Base-by-base conservation (phyloP, 345 rosid species). In the Hirschfeldia incana region DNA sequence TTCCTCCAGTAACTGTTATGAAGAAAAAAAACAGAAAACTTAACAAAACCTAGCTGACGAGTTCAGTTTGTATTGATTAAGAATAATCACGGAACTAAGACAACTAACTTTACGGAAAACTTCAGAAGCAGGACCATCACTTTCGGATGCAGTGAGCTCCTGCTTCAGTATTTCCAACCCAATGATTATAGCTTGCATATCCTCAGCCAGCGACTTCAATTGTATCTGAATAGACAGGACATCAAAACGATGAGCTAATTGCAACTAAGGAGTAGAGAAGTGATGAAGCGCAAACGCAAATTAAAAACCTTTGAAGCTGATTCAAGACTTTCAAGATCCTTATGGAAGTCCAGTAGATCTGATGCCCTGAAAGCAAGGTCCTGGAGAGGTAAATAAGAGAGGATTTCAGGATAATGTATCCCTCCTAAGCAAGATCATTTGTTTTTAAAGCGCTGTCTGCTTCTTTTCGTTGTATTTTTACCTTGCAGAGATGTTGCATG, bases 401-500 rank as follows among this genome's bases (percentile, higher is more conserved):
- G 17, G 10, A 55, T 64, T 75, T 70, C 46, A 64, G 62, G 32
- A 11, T 32, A 6, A 30, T 10, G 6, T 17, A 36, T 57, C 1
- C 29, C 21, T 27, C 66, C 53, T 12, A 0, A 46, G 2, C 15
- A 15, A 46, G 53, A 46, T 46, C 53, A 42, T 42, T 42, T 42
- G 13, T 42, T 36, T 36, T 8, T 6, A 36, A 8, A 36, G 7
- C 39, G 21, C 21, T 21, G 21, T 21, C 21, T 21, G 21, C 39
- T 36, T 6, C 1, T 36, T 36, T 36, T 9, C 7, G n/a, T 46
- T 27, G 30, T 51, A 42, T 62, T 58, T 58, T 65, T 53, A 95
- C 99, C 97, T 89, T 95, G 85, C 99, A 95, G 75, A 95, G 90
- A 84, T 89, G 90, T 84, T 93, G 98, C 99, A 95, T 95, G 86